phyloP scores from a whole-genome alignment of 1,284 basidiomycete species.

The Trametes sp. region DNA sequence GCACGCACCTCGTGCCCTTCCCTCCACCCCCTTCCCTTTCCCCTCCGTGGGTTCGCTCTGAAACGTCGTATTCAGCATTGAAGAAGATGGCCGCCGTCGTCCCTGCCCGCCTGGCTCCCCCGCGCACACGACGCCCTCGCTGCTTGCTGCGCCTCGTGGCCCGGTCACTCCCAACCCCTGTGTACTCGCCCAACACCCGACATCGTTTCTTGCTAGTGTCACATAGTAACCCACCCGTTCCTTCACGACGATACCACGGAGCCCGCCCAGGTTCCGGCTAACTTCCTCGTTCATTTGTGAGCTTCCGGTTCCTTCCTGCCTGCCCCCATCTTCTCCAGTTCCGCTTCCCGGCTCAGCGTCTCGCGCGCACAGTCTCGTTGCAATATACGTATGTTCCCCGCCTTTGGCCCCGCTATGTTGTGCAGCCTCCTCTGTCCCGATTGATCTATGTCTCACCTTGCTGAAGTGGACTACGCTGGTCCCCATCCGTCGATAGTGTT shows the following conservation, averaged over 20 bases:
- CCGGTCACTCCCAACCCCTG: constrained; percentile 6
- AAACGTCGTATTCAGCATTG: constrained; percentile 33
- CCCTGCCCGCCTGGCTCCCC: not conserved
- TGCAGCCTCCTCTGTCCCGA: constrained; percentile 12
- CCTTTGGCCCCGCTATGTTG: constrained; percentile 21
- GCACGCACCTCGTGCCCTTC: constrained; percentile 6
- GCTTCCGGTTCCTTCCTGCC: constrained; percentile 11
- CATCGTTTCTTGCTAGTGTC: constrained; percentile 18
- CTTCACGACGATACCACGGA: constrained; percentile 33
- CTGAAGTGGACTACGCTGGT: constrained; percentile 18
- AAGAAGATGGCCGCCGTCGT: constrained; percentile 23
- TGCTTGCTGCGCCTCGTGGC: constrained; percentile 21
- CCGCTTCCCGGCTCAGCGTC: not conserved
- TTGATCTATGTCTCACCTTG: constrained; percentile 28
- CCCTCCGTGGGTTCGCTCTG: constrained; percentile 31
- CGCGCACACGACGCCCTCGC: not conserved
- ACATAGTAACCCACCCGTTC: constrained; percentile 32
- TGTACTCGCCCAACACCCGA: not conserved
- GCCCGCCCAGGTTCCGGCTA: constrained; percentile 25
- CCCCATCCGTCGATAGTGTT: constrained; percentile 8
- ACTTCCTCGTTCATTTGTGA: constrained; percentile 33
- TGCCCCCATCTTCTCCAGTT: not conserved
- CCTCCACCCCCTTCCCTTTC: constrained; percentile 6
- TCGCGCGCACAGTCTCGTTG: not conserved
- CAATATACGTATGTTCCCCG: constrained; percentile 17